Evolutionary conservation across 139 green algal genomes (phyloP), one percentile per base, ranked within the genome.

Genomic region (Pycnococcus provasolii): DNA sequence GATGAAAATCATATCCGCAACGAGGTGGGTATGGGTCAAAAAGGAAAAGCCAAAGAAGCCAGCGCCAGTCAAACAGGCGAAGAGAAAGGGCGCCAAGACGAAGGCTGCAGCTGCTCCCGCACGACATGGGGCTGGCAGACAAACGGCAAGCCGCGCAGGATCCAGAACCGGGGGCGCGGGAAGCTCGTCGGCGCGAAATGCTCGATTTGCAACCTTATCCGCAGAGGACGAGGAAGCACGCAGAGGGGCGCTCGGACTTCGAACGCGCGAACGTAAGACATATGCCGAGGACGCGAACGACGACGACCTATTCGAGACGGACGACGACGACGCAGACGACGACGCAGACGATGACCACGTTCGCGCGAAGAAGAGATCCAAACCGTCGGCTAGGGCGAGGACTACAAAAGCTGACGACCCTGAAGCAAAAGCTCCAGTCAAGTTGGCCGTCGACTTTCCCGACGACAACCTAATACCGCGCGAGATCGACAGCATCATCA

Each of bases 231-330:
- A 26, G 26, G 26, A 26, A 26, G 26, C 26, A 26, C 26, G 26
- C 26, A 26, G 26, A 26, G 26, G 26, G 26, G 26, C 26, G 26
- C 26, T 26, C 26, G 26, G 26, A 26, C 26, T 26, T 44, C 50
- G 68, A 13, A 42, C 66, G 2, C 50, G 69, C 13, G 50, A 70
- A 1, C 67, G 66, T 7, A 78, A 78, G 68, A 60, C 69, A 4
- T 75, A 75, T 46, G 55, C 37, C 41, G 68, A 75, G 59, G 68
- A 75, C 13, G 64, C 70, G 41, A 67, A 75, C n/a, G 44, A 40
- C 39, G 72, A 79, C 45, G 68, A 75, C 39, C 67, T 67, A 13
- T 43, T 78, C 39, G 11, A 64, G 13, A 15, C 13, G 40, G 9
- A 13, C 58, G 58, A 13, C 9, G 9, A 13, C 13, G 58, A 64